Conservation (phyloP, 805 yeast genomes). For the Lipomyces starkeyi region DNA sequence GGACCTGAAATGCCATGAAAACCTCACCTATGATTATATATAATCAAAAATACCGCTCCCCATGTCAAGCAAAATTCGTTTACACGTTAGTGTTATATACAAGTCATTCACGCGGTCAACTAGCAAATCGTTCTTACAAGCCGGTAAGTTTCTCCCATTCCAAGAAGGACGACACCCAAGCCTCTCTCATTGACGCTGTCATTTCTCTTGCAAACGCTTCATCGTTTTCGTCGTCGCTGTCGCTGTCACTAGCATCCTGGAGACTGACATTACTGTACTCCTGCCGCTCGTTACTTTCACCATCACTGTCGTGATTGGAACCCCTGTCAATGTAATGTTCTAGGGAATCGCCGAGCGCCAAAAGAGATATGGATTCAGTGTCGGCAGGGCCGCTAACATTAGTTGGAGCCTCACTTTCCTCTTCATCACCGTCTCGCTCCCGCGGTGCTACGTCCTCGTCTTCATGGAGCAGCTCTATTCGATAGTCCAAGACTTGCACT, state of each 20-base stretch:
- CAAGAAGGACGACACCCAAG: slow-evolving; percentile 36
- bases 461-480: slow-evolving; percentile 36
- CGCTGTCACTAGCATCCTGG: background rate
- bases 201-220: slow-evolving; percentile 30
- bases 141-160: slow-evolving; percentile 37
- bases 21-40: background rate
- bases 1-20: background rate
- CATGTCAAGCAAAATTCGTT: background rate
- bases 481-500: slow-evolving; percentile 37
- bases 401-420: slow-evolving; percentile 14
- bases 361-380: slow-evolving; percentile 27
- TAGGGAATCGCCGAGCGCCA: slow-evolving; percentile 23
- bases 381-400: slow-evolving; percentile 16
- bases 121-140: slow-evolving; percentile 4
- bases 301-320: slow-evolving; percentile 13
- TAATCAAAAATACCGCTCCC: background rate
- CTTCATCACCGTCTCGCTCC: background rate
- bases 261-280: background rate
- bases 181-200: slow-evolving; percentile 35
- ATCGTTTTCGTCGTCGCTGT: slow-evolving; percentile 18
- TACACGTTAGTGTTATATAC: background rate
- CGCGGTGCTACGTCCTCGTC: slow-evolving; percentile 26
- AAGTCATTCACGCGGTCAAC: background rate
- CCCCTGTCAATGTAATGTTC: slow-evolving; percentile 20
- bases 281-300: slow-evolving; percentile 4